Base-by-base conservation (phyloP, 331 rosid genomes). In the Dryas integrifolia region DNA sequence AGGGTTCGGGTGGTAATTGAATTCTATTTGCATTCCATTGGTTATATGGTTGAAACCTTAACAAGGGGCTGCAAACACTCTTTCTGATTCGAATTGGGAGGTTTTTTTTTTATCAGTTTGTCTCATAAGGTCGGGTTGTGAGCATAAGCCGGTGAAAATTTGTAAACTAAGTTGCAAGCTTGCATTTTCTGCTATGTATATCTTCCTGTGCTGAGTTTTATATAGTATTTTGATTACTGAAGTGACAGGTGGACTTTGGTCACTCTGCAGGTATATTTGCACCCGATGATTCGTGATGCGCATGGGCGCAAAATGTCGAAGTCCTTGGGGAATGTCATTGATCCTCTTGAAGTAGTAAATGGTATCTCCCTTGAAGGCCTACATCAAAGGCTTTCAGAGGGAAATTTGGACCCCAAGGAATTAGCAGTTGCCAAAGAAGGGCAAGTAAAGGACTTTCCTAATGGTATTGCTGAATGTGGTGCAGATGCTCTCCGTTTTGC, bases 261-360 rank as follows among this genome's bases (percentile, higher is more conserved):
- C 41, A 62, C 40, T 60, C 40, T 84, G 77, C 86, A 94, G 98
- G 82, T 91, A 74, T 91, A 94, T 88, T 84, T 94, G 81, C 98
- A 94, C 78, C 97, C 96, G 26, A 89, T 91, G 96, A 79, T 89
- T 79, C 98, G 97, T 40, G 98, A 94, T 89, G 98, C 98, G 18
- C 98, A 88, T 80, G 98, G 97, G 13, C 96, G 96, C 69, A 91
- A 94, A 87, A 94, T 91, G 97, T 91, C 97, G 30, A 94, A 91
- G 85, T 94, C 98, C 47, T 84, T 94, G 72, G 97, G 98, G 75
- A 94, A 94, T 85, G 98, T 94, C 78, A 74, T 91, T 70, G 98
- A 94, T 84, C 98, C 98, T 2, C 85, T 89, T 74, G 97, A 94
- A 84, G 98, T 91, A 48, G 86, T 91, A 76, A 89, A 80, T 82